These are phyloP conservation scores for Camellia sinensis DNA, from an alignment of 148 eudicot genomes.

Conservation along the genomic window DNA sequence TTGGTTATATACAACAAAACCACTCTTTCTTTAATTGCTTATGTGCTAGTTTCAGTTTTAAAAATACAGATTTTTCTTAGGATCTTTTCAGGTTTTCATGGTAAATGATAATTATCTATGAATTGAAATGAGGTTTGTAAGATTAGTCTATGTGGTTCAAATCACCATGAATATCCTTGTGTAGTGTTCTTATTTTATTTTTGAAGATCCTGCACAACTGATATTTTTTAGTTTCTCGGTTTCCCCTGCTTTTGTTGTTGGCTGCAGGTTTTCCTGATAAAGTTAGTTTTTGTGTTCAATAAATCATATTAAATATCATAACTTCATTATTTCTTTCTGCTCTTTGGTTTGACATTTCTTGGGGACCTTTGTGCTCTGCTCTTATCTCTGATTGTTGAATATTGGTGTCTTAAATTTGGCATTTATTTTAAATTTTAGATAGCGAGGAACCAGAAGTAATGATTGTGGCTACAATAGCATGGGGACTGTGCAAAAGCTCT, in stretches of 20 bases:
- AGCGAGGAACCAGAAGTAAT: conserved; percentile 19
- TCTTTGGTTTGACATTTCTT: not conserved
- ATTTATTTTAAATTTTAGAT: conserved; percentile 15
- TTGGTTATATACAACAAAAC: too few relatives aligned
- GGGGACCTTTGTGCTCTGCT: not conserved
- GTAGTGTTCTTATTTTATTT: not conserved
- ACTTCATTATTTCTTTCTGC: not conserved
- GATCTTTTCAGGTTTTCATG: too few relatives aligned
- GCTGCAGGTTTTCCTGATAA: not conserved
- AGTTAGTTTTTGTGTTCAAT: not conserved
- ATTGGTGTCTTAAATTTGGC: not conserved
- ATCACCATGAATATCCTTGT: not conserved
- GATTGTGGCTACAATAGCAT: conserved; percentile 24
- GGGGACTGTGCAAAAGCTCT: conserved; percentile 23
- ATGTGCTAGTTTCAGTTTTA: too few relatives aligned
- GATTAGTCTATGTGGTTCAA: too few relatives aligned
- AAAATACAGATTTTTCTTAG: too few relatives aligned
- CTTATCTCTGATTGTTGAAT: not conserved
- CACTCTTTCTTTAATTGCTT: not conserved
- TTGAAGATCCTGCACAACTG: not conserved
- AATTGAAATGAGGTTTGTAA: too few relatives aligned
- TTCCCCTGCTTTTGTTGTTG: not conserved
- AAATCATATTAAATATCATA: not conserved
- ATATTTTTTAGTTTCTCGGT: not conserved
- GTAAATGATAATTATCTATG: too few relatives aligned